A percentile compares a stretch with the other conserved stretches of the same genome.
phyloP scores from a whole-genome alignment of 139 green algal species.

The Tetraselmis chui region DNA sequence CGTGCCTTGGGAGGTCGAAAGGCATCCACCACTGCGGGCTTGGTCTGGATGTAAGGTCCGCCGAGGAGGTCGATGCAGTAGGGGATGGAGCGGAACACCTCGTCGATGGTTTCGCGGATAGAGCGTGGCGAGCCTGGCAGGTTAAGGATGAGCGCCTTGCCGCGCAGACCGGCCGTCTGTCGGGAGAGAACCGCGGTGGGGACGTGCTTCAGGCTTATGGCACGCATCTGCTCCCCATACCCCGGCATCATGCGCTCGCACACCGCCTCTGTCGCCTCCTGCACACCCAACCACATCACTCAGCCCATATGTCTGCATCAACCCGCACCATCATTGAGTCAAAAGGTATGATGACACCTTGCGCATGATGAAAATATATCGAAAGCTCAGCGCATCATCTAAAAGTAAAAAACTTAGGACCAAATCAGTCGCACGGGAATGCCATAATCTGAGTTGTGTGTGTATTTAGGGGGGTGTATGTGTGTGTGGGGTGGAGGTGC shows the following conservation, averaged over 20 bases:
- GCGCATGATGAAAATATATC: too few relatives aligned
- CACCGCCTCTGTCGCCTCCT: slow-evolving; percentile 82
- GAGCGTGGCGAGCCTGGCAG: slow-evolving; percentile 78
- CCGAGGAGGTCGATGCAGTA: slow-evolving; percentile 79
- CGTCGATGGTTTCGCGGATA: slow-evolving; percentile 89
- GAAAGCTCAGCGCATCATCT: too few relatives aligned
- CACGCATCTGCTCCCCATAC: slow-evolving; percentile 90
- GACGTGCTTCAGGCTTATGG: slow-evolving; percentile 79
- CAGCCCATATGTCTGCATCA: too few relatives aligned
- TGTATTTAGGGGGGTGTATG: background rate
- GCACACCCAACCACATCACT: background rate
- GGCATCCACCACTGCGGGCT: slow-evolving; percentile 62
- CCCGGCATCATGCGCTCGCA: slow-evolving; percentile 83
- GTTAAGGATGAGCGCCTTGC: slow-evolving; percentile 79
- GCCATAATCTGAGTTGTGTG: too few relatives aligned
- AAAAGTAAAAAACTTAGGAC: too few relatives aligned
- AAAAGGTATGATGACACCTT: too few relatives aligned
- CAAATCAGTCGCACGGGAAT: too few relatives aligned
- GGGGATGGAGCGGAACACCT: slow-evolving; percentile 83
- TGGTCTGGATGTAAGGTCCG: slow-evolving; percentile 75
- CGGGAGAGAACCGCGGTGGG: slow-evolving; percentile 86
- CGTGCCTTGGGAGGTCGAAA: slow-evolving; percentile 59
- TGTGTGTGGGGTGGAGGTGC: background rate
- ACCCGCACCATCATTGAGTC: too few relatives aligned
- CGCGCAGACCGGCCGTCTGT: slow-evolving; percentile 82